Evolutionary conservation across 2,329 filamentous ascomycete genomes (phyloP).

Genomic region (Truncatella angustata): DNA sequence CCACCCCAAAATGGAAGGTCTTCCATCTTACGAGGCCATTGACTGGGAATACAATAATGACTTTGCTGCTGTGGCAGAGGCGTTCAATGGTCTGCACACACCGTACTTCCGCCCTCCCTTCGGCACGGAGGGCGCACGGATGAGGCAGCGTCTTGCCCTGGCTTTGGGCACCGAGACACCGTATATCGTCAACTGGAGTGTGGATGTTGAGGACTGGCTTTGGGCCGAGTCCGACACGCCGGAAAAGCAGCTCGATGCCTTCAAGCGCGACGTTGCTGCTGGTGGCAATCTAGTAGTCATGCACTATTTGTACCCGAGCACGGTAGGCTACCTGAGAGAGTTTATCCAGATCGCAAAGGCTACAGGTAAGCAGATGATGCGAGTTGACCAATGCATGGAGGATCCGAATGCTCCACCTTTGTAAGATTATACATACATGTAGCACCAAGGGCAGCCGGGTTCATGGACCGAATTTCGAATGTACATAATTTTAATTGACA

Average conservation of each 20-base stretch:
- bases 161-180: constrained; percentile 48
- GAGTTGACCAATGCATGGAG: constrained; percentile 65
- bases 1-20: constrained; percentile 64
- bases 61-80: constrained; percentile 43
- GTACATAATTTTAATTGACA: too few species aligned
- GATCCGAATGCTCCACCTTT: constrained; percentile 22
- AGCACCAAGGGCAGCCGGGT: too few species aligned
- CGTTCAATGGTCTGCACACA: constrained; percentile 32
- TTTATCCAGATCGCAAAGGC: constrained; percentile 65
- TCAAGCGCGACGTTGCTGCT: constrained; percentile 59
- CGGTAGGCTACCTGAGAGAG: constrained; percentile 61
- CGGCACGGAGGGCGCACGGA: constrained; percentile 65
- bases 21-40: constrained; percentile 49
- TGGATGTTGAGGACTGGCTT: constrained; percentile 70
- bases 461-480: too few species aligned
- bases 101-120: constrained; percentile 69
- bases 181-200: constrained; percentile 65
- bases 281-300: constrained; percentile 66
- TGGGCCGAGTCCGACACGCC: constrained; percentile 62
- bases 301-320: constrained; percentile 66
- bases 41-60: constrained; percentile 63
- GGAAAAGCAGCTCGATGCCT: constrained; percentile 65
- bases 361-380: constrained; percentile 63
- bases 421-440: too few species aligned
- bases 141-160: constrained; percentile 59